Evolutionary conservation across 208 protist species (phyloP), one percentile per base, ranked within the genome.

Genomic region (Lotmaria passim): DNA sequence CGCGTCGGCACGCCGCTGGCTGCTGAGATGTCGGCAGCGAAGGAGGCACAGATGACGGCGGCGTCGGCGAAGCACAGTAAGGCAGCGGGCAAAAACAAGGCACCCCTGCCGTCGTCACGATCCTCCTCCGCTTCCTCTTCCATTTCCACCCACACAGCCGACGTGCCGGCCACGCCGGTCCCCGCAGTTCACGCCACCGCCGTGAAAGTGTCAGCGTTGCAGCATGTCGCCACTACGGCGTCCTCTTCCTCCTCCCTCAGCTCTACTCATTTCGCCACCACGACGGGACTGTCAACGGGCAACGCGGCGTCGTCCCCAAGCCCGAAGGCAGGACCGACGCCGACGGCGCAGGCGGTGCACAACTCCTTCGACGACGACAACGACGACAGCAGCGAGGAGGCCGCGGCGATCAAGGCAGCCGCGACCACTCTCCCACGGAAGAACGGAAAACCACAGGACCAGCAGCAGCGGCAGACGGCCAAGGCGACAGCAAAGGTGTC

Each of bases 341-440:
- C 43, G 0, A 41, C 31, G 12, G 19, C 31, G 10, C 41, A 61
- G 28, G n/a, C 56, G 4, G 43, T 48, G 31, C 60, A 58, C 48
- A 75, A 76, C 39, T 73, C 69, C n/a, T 81, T 76, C 56, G 68
- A 79, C 47, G 39, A 66, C 8, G 69, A 81, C 58, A 39, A 69
- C 68, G 36, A 60, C 34, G 56, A 56, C 14, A 48, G 47, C 10
- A 19, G n/a, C 3, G 41, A 36, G 23, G 15, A 3, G 2, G 21
- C 33, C 7, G 19, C 33, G 33, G 31, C 36, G 46, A 53, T 8
- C 30, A 64, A 30, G 56, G 48, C 44, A 33, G 44, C 59, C 26
- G 43, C 24, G 1, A 31, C 23, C 8, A 44, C 33, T n/a, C n/a
- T n/a, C n/a, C n/a, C n/a, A n/a, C n/a, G n/a, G n/a, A n/a, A n/a